Evolutionary conservation across 805 yeast species (phyloP), one percentile per base, ranked within the genome.

Genomic region (Torulaspora franciscae): DNA sequence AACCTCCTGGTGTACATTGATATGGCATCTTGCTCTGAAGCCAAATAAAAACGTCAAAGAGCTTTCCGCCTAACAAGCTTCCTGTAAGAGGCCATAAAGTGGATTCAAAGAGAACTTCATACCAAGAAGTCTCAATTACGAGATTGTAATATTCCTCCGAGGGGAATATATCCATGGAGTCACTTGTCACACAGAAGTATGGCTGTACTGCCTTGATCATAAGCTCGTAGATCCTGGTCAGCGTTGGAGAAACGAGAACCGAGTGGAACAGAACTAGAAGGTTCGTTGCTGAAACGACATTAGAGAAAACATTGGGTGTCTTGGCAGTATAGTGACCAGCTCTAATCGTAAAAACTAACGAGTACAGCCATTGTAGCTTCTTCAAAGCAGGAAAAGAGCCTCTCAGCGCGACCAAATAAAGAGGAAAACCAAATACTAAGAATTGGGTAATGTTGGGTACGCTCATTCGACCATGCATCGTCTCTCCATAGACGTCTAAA

Each of bases 401-500:
- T 19, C 41, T 35, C 26, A 51, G 11, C 1, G 49, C 45, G 13
- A 35, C 10, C n/a, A 58, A 17, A 40, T 42, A 54, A 3, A 51
- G 11, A 19, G 63, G 64, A 13, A 54, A 49, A 3, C 62, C 62
- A 25, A 49, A 46, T 7, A 59, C 42, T 5, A 55, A 10, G 14
- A 56, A 32, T 22, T 49, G 52, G 7, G 54, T 52, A 15, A 41
- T 25, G 6, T 37, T 25, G 1, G 63, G 48, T 5, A 61, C 42
- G 32, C 58, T 55, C 2, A 40, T 17, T 2, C 56, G 26, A 7
- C 65, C 64, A n/a, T 33, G 45, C 37, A 45, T 37, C 4, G 61
- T 50, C 17, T 56, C 54, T 14, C 48, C 40, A 42, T 55, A 61
- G 1, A 60, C 59, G 45, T 61, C 64, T 17, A 61, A 39, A 1